A percentile compares a stretch with the other conserved stretches of the same genome.
These are phyloP conservation scores for Tulasnella sp. DNA, from an alignment of 768 basidiomycete genomes.

Conservation along the genomic window DNA sequence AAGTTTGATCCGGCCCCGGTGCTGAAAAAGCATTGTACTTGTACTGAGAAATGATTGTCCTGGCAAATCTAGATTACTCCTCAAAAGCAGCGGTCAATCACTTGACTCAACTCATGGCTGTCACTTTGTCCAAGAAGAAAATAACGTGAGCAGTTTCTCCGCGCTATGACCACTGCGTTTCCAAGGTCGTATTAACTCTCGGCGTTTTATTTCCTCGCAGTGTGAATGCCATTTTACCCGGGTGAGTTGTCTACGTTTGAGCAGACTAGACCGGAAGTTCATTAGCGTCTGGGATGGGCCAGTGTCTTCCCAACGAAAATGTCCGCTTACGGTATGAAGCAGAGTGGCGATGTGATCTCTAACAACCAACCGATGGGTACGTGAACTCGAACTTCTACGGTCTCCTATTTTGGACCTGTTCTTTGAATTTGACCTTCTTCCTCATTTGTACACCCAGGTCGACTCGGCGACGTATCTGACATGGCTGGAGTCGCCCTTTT, in stretches of 20 bases:
- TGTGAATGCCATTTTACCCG: conserved; percentile 78
- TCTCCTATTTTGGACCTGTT: not conserved
- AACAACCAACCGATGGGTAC: conserved; percentile 55
- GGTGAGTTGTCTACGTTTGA: conserved; percentile 38
- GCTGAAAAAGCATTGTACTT: not conserved
- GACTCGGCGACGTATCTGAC: conserved; percentile 56
- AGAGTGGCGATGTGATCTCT: conserved; percentile 45
- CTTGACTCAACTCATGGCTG: conserved; percentile 62
- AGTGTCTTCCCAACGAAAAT: conserved; percentile 78
- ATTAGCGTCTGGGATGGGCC: not conserved
- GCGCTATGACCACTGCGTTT: not conserved
- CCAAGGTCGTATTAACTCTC: not conserved
- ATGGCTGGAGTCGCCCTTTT: conserved; percentile 64
- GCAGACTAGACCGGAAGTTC: not conserved
- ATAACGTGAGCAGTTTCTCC: conserved; percentile 51
- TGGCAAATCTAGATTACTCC: conserved; percentile 47
- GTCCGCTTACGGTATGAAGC: conserved; percentile 66
- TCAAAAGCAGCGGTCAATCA: conserved; percentile 88
- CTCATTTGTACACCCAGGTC: conserved; percentile 37
- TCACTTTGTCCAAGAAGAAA: conserved; percentile 49
- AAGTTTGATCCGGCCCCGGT: conserved; percentile 22
- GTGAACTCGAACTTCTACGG: not conserved
- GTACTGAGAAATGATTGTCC: not conserved
- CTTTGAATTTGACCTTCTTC: not conserved
- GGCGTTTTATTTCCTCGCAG: conserved; percentile 30